phyloP scores from a whole-genome alignment of 352 stramenopile genomes.

The Globisporangium nunn region DNA sequence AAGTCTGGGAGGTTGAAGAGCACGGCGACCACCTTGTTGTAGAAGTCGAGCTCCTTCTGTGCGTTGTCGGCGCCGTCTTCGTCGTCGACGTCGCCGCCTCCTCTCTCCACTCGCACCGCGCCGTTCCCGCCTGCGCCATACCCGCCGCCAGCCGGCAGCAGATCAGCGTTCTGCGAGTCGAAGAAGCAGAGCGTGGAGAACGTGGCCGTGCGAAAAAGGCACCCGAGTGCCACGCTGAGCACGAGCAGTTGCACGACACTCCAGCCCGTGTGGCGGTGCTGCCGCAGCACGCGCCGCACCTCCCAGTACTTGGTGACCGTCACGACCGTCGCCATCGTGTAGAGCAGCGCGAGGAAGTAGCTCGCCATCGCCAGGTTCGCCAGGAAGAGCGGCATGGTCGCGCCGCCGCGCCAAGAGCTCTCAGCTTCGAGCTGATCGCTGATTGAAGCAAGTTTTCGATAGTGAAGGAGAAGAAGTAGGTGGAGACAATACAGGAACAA shows the following conservation, averaged over 20 bases:
- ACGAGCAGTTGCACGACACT: conserved; percentile 82
- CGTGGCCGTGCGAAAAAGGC: conserved; percentile 80
- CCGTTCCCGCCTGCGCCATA: conserved; percentile 3
- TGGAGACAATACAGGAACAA: not conserved
- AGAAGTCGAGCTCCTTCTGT: conserved; percentile 78
- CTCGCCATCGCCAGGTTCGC: conserved; percentile 82
- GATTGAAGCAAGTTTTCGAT: no score
- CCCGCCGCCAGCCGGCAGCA: conserved; percentile 16
- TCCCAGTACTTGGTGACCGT: conserved; percentile 71
- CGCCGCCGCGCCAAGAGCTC: not conserved
- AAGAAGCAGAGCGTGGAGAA: conserved; percentile 87
- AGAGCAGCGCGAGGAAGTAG: conserved; percentile 86
- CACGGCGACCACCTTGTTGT: conserved; percentile 88
- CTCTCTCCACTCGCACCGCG: not conserved
- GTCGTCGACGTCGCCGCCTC: conserved; percentile 9
- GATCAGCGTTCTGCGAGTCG: conserved; percentile 63
- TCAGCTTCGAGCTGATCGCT: not conserved
- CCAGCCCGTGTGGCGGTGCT: conserved; percentile 61
- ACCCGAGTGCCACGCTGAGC: conserved; percentile 71
- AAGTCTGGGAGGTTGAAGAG: conserved; percentile 92
- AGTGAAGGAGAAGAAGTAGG: not conserved
- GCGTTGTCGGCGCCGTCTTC: conserved; percentile 14
- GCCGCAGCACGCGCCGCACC: conserved; percentile 58
- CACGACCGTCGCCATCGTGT: conserved; percentile 76
- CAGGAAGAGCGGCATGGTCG: conserved; percentile 77